A percentile compares a stretch with the other conserved stretches of the same genome.
phyloP scores from a whole-genome alignment of 208 protist genomes.

The Acanthamoeba castellanii region DNA sequence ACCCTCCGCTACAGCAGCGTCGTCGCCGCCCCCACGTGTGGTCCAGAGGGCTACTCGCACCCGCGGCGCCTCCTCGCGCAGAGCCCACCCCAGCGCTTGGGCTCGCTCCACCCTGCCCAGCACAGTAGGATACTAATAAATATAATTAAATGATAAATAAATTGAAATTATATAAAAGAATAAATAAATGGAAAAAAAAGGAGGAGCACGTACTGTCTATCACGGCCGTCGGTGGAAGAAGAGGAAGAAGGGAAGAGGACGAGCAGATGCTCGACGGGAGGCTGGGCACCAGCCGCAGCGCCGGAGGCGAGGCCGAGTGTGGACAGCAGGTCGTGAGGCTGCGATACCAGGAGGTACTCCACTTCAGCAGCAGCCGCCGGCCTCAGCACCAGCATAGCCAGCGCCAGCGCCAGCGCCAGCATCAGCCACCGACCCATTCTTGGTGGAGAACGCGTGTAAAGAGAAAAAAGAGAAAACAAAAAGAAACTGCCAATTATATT shows the following conservation, averaged over 20 bases:
- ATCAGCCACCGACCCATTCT: no score
- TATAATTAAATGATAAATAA: background rate
- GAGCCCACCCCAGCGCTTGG: background rate
- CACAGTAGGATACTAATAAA: background rate
- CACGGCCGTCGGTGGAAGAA: background rate
- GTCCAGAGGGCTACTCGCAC: background rate
- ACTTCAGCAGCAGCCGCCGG: background rate
- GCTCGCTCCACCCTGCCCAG: background rate
- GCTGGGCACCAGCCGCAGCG: background rate
- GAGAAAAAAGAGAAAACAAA: background rate
- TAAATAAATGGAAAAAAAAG: background rate
- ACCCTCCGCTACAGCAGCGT: background rate
- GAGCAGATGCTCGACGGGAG: background rate
- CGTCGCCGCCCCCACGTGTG: background rate
- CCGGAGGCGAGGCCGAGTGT: background rate
- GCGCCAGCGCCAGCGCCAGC: no score
- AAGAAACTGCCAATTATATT: background rate
- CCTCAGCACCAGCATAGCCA: background rate
- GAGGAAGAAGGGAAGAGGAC: slow-evolving; percentile 12
- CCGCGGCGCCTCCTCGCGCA: slow-evolving; percentile 12
- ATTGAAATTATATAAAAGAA: background rate
- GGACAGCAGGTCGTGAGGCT: background rate
- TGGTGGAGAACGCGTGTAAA: background rate
- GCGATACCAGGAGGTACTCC: background rate
- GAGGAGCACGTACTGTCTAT: background rate